phyloP scores from a whole-genome alignment of 305 asterid genomes.

The Fraxinus platypoda region DNA sequence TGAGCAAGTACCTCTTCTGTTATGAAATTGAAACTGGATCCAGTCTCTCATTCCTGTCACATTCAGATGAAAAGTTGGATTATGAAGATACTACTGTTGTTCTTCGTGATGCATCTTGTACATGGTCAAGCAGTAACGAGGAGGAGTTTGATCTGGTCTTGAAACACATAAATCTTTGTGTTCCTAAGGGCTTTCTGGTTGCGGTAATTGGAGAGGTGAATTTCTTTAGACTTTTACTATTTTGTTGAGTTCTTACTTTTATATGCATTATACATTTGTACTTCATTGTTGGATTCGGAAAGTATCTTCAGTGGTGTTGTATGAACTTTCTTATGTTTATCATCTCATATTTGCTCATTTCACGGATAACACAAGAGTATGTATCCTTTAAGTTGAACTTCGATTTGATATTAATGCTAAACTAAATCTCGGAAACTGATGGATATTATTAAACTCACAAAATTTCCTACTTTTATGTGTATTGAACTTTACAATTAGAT shows the following conservation, averaged over 20 bases:
- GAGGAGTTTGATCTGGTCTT: conserved; percentile 56
- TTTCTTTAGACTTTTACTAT: background rate
- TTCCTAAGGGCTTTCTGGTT: conserved; percentile 76
- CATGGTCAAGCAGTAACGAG: conserved; percentile 80
- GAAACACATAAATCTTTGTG: conserved; percentile 50
- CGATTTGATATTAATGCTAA: background rate
- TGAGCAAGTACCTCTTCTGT: conserved; percentile 77
- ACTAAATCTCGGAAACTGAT: background rate
- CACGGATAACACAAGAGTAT: background rate
- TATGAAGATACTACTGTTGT: conserved; percentile 48
- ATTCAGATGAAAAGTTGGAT: conserved; percentile 33
- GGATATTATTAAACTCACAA: background rate
- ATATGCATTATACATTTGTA: conserved; percentile 2
- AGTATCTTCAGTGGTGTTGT: background rate
- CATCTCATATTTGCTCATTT: background rate
- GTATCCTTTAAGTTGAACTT: background rate
- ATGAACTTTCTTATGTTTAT: background rate
- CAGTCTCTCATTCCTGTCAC: conserved; percentile 29
- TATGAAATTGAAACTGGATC: conserved; percentile 43
- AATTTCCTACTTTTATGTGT: background rate
- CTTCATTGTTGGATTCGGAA: background rate
- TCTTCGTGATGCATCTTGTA: conserved; percentile 64
- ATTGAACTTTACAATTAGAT: background rate
- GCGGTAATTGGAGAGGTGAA: conserved; percentile 90
- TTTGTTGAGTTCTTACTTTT: background rate